Conservation (phyloP, 768 basidiomycete genomes). For the Trametes cubensis region DNA sequence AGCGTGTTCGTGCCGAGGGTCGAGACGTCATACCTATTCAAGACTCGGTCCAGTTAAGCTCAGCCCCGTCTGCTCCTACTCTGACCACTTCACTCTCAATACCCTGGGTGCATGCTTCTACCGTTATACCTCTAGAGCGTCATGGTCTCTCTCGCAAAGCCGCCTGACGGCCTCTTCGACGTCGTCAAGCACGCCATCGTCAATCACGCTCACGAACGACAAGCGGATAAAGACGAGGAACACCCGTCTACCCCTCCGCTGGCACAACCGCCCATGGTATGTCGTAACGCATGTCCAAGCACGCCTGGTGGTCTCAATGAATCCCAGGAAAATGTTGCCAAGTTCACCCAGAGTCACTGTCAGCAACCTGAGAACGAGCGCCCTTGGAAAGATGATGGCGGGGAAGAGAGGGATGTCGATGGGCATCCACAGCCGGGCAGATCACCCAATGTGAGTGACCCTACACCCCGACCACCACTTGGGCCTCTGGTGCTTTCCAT, state of each 20-base stretch:
- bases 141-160: slow-evolving; percentile 31
- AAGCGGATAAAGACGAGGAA: slow-evolving; percentile 21
- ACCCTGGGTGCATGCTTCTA: not conserved
- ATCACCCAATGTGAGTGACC: slow-evolving; percentile 2
- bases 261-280: slow-evolving; percentile 20
- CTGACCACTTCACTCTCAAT: slow-evolving; percentile 1
- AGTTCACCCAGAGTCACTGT: not conserved
- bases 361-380: not conserved
- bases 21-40: slow-evolving; percentile 12
- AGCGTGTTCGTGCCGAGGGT: not conserved
- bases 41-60: not conserved
- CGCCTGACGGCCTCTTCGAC: slow-evolving; percentile 24
- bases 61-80: not conserved
- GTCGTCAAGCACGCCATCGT: slow-evolving; percentile 25
- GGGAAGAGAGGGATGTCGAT: not conserved
- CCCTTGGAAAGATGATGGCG: slow-evolving; percentile 6
- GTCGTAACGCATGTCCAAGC: not conserved
- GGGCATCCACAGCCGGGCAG: not conserved
- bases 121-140: not conserved
- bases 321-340: not conserved
- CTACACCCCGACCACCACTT: no score
- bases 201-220: slow-evolving; percentile 5
- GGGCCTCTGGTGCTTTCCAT: no score
- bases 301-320: not conserved
- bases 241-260: slow-evolving; percentile 26